Base-by-base conservation (phyloP, 169 alveolate species). In the Babesia ovis region DNA sequence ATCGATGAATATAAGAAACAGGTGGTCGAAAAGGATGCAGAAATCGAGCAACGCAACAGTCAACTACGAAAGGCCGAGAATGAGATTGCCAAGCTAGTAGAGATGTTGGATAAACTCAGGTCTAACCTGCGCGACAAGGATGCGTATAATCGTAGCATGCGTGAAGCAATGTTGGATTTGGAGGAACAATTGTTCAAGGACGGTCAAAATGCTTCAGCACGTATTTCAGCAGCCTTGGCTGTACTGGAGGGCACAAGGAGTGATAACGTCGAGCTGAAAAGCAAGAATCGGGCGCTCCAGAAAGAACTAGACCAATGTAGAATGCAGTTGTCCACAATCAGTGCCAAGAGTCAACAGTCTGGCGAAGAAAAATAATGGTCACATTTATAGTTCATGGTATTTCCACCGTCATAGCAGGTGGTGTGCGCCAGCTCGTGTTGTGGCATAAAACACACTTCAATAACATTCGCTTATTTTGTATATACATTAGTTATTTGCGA, bases 141-240 rank as follows among this genome's bases (percentile, higher is more conserved):
- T 1, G 60, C 31, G 23, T 75, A 77, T 22, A 8, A 68, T 11
- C 61, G 64, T 31, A 11, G 25, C 18, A 31, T 56, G 62, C 53
- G 57, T 4, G 57, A 77, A 20, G 64, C 58, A 25, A 62, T 77
- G 61, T 37, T 77, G 32, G 67, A 77, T 18, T 43, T 77, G 8
- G 86, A 77, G 57, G 61, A 71, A 18, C 22, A 34, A 22, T n/a
- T 68, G 12, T 32, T 77, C 39, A 42, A 46, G n/a, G 48, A 68
- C 37, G 86, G 59, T 14, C 71, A 69, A 45, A 57, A 64, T 29
- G 43, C 74, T 22, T 45, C 74, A 8, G 25, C 74, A 27, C 59
- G 74, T 18, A 64, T 64, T 23, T 48, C 45, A 8, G 74, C 74
- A 12, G 41, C 61, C 3, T 8, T 48, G 51, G 74, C 74, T 0